Conservation (phyloP, 805 yeast species). For the Nakazawaea populi region DNA sequence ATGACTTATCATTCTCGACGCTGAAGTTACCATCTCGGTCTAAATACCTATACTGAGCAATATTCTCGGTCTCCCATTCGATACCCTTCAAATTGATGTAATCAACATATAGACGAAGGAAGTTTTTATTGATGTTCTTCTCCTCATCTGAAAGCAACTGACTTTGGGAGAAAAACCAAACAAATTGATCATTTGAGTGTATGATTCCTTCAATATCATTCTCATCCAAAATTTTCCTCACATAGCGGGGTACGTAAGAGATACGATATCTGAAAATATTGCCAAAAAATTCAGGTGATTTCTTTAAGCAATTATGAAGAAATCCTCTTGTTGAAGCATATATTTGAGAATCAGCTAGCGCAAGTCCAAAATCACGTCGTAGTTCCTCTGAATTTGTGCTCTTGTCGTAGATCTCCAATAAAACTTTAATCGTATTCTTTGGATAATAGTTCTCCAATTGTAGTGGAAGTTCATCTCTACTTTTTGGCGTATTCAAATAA, state of each 20-base stretch:
- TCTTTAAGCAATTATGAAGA: slow-evolving; percentile 23
- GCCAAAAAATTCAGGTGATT: slow-evolving; percentile 8
- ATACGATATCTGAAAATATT: slow-evolving; percentile 11
- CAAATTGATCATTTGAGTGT: slow-evolving; percentile 8
- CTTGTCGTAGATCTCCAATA: slow-evolving; percentile 13
- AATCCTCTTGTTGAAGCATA: slow-evolving; percentile 31
- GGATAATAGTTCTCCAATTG: slow-evolving; percentile 34
- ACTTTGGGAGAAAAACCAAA: slow-evolving; percentile 26
- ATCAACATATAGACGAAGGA: slow-evolving; percentile 21
- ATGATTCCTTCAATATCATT: slow-evolving; percentile 7
- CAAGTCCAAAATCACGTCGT: slow-evolving; percentile 24
- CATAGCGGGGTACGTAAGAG: slow-evolving; percentile 3
- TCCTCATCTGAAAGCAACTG: slow-evolving; percentile 19
- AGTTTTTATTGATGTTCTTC: slow-evolving; percentile 11
- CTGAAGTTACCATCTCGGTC: slow-evolving; percentile 22
- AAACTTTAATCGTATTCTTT: slow-evolving; percentile 19
- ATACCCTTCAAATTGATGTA: slow-evolving; percentile 19
- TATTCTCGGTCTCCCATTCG: slow-evolving; percentile 25
- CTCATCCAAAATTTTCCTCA: background rate
- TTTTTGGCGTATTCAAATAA: slow-evolving; percentile 24
- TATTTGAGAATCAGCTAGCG: slow-evolving; percentile 32
- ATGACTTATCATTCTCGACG: slow-evolving; percentile 23
- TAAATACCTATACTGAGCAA: slow-evolving; percentile 21
- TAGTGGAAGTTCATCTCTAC: slow-evolving; percentile 21
- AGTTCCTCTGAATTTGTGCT: slow-evolving; percentile 16